Conservation (phyloP, 768 basidiomycete species). For the Amanita polypyramis region DNA sequence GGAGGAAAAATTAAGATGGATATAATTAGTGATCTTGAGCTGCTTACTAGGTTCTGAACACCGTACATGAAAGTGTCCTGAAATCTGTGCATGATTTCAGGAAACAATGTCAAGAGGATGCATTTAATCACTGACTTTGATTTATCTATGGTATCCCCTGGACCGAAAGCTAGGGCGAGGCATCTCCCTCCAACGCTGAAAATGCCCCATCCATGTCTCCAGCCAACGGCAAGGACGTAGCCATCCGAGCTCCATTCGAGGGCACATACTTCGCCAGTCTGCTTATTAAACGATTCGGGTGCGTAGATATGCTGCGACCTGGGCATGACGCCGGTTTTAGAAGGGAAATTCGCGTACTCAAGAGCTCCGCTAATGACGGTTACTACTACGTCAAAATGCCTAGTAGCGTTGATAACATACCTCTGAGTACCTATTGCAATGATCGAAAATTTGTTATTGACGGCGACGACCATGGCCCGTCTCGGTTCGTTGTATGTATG, state of each 20-base stretch:
- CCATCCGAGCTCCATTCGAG: slow-evolving; percentile 96
- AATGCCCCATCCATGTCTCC: slow-evolving; percentile 83
- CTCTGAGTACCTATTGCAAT: slow-evolving; percentile 70
- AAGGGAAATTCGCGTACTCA: slow-evolving; percentile 60
- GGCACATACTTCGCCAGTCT: slow-evolving; percentile 50
- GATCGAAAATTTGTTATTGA: slow-evolving; percentile 76
- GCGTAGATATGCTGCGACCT: slow-evolving; percentile 51
- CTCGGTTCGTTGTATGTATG: slow-evolving; percentile 52
- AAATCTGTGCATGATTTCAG: slow-evolving; percentile 29
- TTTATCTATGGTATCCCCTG: slow-evolving; percentile 50
- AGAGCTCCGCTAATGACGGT: slow-evolving; percentile 43
- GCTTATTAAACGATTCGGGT: slow-evolving; percentile 49
- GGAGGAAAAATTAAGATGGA: slow-evolving; percentile 4
- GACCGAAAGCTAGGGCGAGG: slow-evolving; percentile 66
- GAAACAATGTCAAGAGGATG: slow-evolving; percentile 1
- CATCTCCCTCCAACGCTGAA: slow-evolving; percentile 87
- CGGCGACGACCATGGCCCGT: slow-evolving; percentile 50
- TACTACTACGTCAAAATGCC: slow-evolving; percentile 1
- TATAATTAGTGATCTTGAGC: not conserved
- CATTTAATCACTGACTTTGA: slow-evolving; percentile 27
- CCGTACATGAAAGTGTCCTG: slow-evolving; percentile 86
- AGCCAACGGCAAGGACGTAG: slow-evolving; percentile 88
- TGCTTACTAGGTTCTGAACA: slow-evolving; percentile 57
- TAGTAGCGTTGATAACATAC: slow-evolving; percentile 22
- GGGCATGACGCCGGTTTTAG: slow-evolving; percentile 44